These are phyloP conservation scores for Tricholoma terreum DNA, from an alignment of 768 basidiomycete genomes.

Conservation along the genomic window DNA sequence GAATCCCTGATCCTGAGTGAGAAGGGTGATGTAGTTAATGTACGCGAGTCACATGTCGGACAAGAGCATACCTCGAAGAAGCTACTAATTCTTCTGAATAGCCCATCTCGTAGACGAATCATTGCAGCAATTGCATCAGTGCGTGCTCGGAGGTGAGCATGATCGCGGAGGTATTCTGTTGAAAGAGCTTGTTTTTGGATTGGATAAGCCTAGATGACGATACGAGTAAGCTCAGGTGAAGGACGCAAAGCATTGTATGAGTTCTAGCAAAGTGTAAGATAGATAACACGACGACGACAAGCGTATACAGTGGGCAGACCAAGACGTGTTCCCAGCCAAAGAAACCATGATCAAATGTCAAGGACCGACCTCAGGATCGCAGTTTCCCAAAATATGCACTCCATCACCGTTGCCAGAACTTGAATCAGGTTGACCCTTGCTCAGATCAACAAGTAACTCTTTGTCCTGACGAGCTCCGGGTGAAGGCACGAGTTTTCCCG, in stretches of 20 bases:
- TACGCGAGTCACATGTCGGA: not conserved
- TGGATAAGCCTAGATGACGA: constrained; percentile 62
- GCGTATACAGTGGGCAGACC: not conserved
- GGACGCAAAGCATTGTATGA: too few species aligned
- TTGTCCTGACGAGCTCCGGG: constrained; percentile 45
- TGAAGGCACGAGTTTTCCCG: constrained; percentile 42
- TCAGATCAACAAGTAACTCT: constrained; percentile 45
- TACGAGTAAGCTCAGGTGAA: not conserved
- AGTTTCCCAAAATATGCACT: constrained; percentile 43
- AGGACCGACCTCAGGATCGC: constrained; percentile 41
- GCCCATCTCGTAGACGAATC: constrained; percentile 64
- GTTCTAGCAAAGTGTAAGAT: too few species aligned
- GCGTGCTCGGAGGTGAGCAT: constrained; percentile 84
- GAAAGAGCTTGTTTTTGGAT: constrained; percentile 88
- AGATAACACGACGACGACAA: too few species aligned
- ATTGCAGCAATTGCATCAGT: constrained; percentile 70
- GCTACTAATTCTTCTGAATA: constrained; percentile 53
- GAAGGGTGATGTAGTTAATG: not conserved
- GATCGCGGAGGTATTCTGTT: constrained; percentile 76
- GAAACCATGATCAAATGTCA: not conserved
- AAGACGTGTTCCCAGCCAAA: not conserved
- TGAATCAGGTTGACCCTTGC: not conserved
- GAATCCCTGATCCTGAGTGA: constrained; percentile 68
- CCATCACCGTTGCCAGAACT: constrained; percentile 9
- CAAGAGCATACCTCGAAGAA: constrained; percentile 66